Evolutionary conservation across 352 stramenopile genomes (phyloP), one percentile per base, ranked within the genome.

Genomic region (Phytophthora sp.): DNA sequence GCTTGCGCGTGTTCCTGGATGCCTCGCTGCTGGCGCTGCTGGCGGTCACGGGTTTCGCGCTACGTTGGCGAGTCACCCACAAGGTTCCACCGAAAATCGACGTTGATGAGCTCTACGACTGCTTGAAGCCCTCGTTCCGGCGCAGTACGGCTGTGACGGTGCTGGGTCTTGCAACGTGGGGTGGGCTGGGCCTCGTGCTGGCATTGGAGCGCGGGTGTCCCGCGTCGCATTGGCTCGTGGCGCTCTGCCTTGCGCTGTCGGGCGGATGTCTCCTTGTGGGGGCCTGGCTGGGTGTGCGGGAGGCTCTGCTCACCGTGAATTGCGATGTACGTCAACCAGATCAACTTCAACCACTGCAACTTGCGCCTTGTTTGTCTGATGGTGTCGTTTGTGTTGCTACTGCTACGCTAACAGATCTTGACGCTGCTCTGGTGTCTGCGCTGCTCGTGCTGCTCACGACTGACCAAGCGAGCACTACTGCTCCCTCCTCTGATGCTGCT

Each of bases 401-500:
- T 24, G 10, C 18, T 18, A 7, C 21, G 24, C 28, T 38, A 23
- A 27, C 32, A 87, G 77, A 49, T 68, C 4, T 32, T 69, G 1
- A 62, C 59, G 6, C 66, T 74, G 13, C 52, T 89, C 21, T 44
- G 64, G 24, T 71, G 76, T 56, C 49, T 89, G n/a, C 76, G 80
- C 45, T 89, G 80, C 27, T 82, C 74, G 15, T 89, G 80, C 54
- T 89, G 74, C 58, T 82, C 77, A 5, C 49, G 54, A 10, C 28
- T 67, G n/a, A 60, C 75, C 24, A 72, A 84, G 32, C 69, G 77
- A 13, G 27, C 45, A 6, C 21, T 77, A 4, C 15, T 88, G 10
- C 21, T 82, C 12, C 52, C 66, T 21, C 73, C 77, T 12, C 43
- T 83, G 10, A 11, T 24, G 4, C 34, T 66, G 13, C 53, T 86